Conservation (phyloP, 371 early-diverging fungal genomes). For the Funneliformis caledonium region DNA sequence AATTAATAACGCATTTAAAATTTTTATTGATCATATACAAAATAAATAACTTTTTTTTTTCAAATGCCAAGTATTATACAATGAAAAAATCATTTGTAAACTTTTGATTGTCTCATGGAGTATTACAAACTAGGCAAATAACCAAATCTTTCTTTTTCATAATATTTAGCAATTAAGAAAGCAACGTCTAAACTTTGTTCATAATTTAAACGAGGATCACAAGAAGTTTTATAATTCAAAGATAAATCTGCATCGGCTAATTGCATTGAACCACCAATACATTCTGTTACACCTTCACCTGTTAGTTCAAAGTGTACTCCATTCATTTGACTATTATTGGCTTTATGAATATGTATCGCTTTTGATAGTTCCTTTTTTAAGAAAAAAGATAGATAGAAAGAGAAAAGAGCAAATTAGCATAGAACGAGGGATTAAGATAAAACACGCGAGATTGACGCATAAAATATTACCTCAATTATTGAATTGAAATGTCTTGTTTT, state of each 20-base stretch:
- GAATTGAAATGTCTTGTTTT: constrained; percentile 91
- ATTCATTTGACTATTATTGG: constrained; percentile 73
- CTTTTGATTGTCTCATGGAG: no score
- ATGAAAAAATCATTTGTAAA: no score
- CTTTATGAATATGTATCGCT: constrained; percentile 84
- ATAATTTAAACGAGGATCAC: constrained; percentile 95
- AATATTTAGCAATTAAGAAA: constrained; percentile 89
- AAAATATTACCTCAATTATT: constrained; percentile 58
- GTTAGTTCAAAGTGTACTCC: constrained; percentile 98
- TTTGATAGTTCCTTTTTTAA: constrained; percentile 72
- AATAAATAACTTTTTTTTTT: no score
- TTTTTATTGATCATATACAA: no score
- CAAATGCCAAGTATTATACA: no score
- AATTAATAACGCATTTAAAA: no score
- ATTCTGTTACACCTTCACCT: constrained; percentile 93
- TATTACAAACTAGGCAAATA: constrained; percentile 23
- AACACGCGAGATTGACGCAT: not conserved
- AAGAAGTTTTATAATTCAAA: constrained; percentile 92
- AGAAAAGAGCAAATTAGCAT: not conserved
- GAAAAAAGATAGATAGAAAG: not conserved
- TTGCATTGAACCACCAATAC: constrained; percentile 96
- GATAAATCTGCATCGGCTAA: constrained; percentile 78
- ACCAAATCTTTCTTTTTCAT: constrained; percentile 63
- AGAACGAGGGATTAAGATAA: not conserved
- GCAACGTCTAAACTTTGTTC: constrained; percentile 96